Evolutionary conservation across 305 asterid species (phyloP), one percentile per base, ranked within the genome.

Genomic region (Withania somnifera): DNA sequence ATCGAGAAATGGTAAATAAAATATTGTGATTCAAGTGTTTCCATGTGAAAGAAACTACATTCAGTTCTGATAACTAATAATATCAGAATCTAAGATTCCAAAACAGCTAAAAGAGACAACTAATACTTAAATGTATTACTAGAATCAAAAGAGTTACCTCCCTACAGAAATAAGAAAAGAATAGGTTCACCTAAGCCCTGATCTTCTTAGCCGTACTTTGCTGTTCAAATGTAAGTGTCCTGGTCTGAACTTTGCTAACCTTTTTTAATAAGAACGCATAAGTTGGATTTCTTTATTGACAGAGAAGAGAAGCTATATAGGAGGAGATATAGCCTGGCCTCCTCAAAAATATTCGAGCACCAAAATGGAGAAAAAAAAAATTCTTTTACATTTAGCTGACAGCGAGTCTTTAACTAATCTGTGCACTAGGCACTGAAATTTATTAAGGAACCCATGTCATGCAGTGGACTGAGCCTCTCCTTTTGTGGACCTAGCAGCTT

Each of bases 1-100:
- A 91, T 54, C 86, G 79, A 82, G 34, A 88, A 83, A 82, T 83
- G 75, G 86, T 71, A 68, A 79, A 57, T 47, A 28, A 76, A 76
- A 28, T 51, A 54, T 76, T 51, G 17, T 17, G 80, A 76, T 28
- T 47, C 45, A 75, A 75, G 79, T 26, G 63, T 19, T 50, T 75
- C 61, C 80, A 75, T 17, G 80, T 50, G 47, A 50, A 75, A 50
- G 63, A 75, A 50, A 51, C 80, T 50, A 73, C 56, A 69, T 73
- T 11, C 79, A 73, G 15, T 47, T 73, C 79, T 26, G 60, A 73
- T 73, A 73, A 47, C 60, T 15, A 75, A 50, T 50, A 5, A 9
- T 9, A 50, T 75, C 28, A 50, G 61, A 51, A 26, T 75, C 50
- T 50, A 51, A 50, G 61, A 73, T 47, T 47, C 42, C 79, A 26